Evolutionary conservation across 2,329 filamentous ascomycete species (phyloP), one percentile per base, ranked within the genome.

Genomic region (Stachybotrys echinatus): DNA sequence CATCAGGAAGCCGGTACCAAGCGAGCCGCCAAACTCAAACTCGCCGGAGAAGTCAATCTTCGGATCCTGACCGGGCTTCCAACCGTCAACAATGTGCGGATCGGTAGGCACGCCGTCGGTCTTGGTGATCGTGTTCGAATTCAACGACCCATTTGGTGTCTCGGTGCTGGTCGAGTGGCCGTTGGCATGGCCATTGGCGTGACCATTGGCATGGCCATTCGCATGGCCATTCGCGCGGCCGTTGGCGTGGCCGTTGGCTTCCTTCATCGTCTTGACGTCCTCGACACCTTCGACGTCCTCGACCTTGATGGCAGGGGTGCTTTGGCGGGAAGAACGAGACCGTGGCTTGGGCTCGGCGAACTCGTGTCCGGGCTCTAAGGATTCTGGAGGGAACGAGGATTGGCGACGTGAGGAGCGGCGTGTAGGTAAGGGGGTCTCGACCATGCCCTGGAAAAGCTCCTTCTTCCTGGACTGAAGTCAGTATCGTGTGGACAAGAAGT

Each of bases 1-100:
- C 90, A 97, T 97, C 82, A 96, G 91, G 58, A 81, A 75, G 17
- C 80, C 71, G 40, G 92, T 87, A 49, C 94, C 92, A n/a, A 79
- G 65, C 3, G 89, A 85, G 51, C 94, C 94, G 55, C 92, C 92
- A 65, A 97, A 99, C 66, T 99, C 95, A 58, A 82, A 80, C 55
- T 80, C 74, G 55, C 79, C 81, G 2, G 81, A 84, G 61, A 78
- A 73, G 69, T 87, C 84, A 50, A 86, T 58, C 66, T 78, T 84
- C 60, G 77, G 80, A 59, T 87, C 81, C 59, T 75, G 73, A 43
- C 80, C 81, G 20, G 77, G 75, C 56, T 65, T 73, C 79, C 81
- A 84, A 49, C 82, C 81, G 58, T 84, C 82, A 21, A 72, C 55
- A 18, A 66, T 54, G 21, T 58, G 52, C 23, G 54, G 45, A 5